A percentile compares a stretch with the other conserved stretches of the same genome.
Evolutionary conservation across 2,329 filamentous ascomycete genomes (phyloP).

Genomic region (Trichoderma citrinoviride): DNA sequence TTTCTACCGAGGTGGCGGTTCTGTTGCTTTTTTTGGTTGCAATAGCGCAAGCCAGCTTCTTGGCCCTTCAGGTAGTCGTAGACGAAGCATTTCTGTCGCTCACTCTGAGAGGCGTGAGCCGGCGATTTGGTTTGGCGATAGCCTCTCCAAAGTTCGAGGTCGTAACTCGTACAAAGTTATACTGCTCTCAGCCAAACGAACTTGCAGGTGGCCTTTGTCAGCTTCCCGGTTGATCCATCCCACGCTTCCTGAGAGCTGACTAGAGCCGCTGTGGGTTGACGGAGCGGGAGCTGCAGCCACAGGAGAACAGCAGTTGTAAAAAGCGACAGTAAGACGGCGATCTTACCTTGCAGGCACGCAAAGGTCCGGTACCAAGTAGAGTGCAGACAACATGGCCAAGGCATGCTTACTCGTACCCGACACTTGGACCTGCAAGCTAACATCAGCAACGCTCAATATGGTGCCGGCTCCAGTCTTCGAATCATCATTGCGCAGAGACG

Average conservation of each 20-base stretch:
- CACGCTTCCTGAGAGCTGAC: conserved; percentile 14
- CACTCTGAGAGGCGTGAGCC: too few relatives aligned
- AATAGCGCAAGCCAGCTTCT: not conserved
- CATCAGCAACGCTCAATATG: too few relatives aligned
- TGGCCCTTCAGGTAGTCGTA: not conserved
- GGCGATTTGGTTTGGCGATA: not conserved
- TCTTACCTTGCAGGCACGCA: not conserved
- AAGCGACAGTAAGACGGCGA: not conserved
- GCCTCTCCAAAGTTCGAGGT: too few relatives aligned
- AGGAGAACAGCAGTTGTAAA: not conserved
- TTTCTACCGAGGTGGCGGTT: conserved; percentile 12
- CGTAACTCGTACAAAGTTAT: too few relatives aligned
- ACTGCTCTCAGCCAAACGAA: too few relatives aligned
- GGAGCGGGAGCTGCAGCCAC: conserved; percentile 3
- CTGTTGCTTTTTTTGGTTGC: conserved; percentile 9
- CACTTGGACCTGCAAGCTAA: too few relatives aligned
- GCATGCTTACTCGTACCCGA: not conserved
- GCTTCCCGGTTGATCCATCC: conserved; percentile 3
- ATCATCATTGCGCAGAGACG: too few relatives aligned
- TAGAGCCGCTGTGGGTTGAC: conserved; percentile 9
- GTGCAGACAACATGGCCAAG: not conserved
- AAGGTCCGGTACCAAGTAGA: not conserved
- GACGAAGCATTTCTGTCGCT: too few relatives aligned
- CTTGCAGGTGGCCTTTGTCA: not conserved
- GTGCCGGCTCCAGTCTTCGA: too few relatives aligned